These are phyloP conservation scores for Ciborinia camelliae DNA, from an alignment of 2,329 filamentous ascomycete species.

Conservation along the genomic window DNA sequence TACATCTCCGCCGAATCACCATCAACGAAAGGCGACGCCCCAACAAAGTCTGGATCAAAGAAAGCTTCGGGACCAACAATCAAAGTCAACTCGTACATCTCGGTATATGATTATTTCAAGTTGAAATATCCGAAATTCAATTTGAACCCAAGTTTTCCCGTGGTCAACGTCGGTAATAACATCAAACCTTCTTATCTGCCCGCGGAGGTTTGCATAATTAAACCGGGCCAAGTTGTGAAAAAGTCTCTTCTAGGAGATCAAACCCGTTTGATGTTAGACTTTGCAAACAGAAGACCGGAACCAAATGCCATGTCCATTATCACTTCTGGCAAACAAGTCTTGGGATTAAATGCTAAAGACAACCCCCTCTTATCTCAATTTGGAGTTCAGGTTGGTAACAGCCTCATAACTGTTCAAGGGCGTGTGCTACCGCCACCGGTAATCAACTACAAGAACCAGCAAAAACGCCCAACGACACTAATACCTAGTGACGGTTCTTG, in stretches of 20 bases:
- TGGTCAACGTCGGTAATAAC: constrained; percentile 63
- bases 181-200: constrained; percentile 62
- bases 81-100: constrained; percentile 44
- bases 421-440: constrained; percentile 62
- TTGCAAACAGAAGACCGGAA: constrained; percentile 65
- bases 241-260: constrained; percentile 58
- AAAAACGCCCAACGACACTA: constrained; percentile 21
- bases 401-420: constrained; percentile 66
- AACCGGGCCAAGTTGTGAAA: constrained; percentile 61
- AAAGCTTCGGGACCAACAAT: constrained; percentile 35
- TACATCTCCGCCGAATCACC: constrained; percentile 43
- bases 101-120: constrained; percentile 56
- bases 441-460: constrained; percentile 52
- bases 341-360: constrained; percentile 53
- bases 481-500: constrained; percentile 55
- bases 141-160: constrained; percentile 44
- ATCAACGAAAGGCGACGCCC: constrained; percentile 29
- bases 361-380: constrained; percentile 48
- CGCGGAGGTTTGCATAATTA: constrained; percentile 60
- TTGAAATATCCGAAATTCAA: constrained; percentile 52
- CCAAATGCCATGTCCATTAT: constrained; percentile 66
- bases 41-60: constrained; percentile 33
- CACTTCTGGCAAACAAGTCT: constrained; percentile 51
- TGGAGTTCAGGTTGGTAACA: constrained; percentile 55
- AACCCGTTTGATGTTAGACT: constrained; percentile 65